phyloP scores from a whole-genome alignment of 2,329 filamentous ascomycete species.

The Paecilomyces sp. region DNA sequence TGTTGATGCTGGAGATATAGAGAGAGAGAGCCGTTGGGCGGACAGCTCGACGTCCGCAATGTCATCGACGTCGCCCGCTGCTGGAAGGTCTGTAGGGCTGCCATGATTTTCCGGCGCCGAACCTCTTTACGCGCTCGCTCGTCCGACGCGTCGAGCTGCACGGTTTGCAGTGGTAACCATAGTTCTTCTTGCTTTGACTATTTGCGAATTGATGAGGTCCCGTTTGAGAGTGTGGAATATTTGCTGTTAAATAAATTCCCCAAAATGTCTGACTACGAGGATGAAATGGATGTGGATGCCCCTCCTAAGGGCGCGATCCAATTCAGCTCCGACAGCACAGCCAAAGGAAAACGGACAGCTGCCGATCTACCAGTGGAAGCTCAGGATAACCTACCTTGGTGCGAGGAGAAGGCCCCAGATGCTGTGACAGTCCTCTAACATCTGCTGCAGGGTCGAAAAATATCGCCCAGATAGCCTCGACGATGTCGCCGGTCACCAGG shows the following conservation, averaged over 20 bases:
- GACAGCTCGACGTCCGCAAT: slow-evolving; percentile 9
- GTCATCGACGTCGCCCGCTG: slow-evolving; percentile 15
- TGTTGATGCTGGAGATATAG: background rate
- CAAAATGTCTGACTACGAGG: slow-evolving; percentile 50
- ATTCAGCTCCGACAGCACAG: slow-evolving; percentile 64
- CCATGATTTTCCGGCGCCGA: slow-evolving; percentile 33
- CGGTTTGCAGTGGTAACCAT: background rate
- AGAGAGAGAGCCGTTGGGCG: background rate
- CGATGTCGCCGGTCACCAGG: slow-evolving; percentile 93
- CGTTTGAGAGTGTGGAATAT: background rate
- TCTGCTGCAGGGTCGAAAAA: slow-evolving; percentile 73
- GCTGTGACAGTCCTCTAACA: background rate
- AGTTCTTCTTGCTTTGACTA: background rate
- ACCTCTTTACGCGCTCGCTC: slow-evolving; percentile 32
- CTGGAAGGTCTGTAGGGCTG: slow-evolving; percentile 1
- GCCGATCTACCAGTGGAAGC: slow-evolving; percentile 92
- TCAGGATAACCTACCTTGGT: slow-evolving; percentile 92
- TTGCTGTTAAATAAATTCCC: background rate
- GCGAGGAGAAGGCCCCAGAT: background rate
- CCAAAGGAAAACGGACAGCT: slow-evolving; percentile 84
- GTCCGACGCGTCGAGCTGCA: slow-evolving; percentile 22
- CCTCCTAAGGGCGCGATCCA: slow-evolving; percentile 45
- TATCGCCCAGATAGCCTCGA: slow-evolving; percentile 82
- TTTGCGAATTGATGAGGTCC: background rate
- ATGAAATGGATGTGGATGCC: slow-evolving; percentile 64